Percentiles rank a stretch among this genome's conserved stretches.
These are phyloP conservation scores for Coemansia furcata DNA, from an alignment of 192 early-diverging fungal genomes.

Conservation along the genomic window DNA sequence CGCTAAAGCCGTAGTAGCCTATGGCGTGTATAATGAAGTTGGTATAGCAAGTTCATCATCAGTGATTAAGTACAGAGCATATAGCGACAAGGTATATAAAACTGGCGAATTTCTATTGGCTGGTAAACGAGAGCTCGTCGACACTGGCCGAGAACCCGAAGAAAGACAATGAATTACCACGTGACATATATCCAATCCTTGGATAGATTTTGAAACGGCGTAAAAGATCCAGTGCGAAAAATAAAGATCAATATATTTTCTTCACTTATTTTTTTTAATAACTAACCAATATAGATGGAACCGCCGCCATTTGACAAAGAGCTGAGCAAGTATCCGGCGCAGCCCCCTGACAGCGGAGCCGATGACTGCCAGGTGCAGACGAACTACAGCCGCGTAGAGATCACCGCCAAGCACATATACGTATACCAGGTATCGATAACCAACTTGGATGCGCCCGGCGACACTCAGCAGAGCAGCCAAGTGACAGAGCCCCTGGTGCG, in stretches of 20 bases:
- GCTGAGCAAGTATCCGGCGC: conserved; percentile 5
- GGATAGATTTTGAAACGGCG: not conserved
- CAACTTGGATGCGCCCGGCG: conserved; percentile 22
- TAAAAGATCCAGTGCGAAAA: not conserved
- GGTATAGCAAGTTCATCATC: too few relatives aligned
- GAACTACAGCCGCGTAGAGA: conserved; percentile 11
- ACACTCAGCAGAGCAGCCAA: not conserved
- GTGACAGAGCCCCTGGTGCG: not conserved
- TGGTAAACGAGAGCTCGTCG: too few relatives aligned
- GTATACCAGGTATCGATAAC: conserved; percentile 33
- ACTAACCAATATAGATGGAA: not conserved
- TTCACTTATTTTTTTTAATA: not conserved
- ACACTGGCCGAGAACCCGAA: too few relatives aligned
- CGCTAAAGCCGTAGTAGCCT: not conserved
- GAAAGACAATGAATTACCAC: not conserved
- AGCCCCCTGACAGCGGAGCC: not conserved
- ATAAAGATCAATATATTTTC: not conserved
- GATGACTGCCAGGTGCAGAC: conserved; percentile 4
- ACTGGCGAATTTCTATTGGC: too few relatives aligned
- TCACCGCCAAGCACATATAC: conserved; percentile 19
- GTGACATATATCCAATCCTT: not conserved
- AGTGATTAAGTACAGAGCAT: too few relatives aligned
- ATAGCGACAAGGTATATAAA: not conserved
- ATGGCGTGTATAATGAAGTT: not conserved
- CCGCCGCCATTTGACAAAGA: not conserved